Percentiles rank a stretch among this genome's conserved stretches.
phyloP scores from a whole-genome alignment of 495 filamentous ascomycete genomes.

The Lindgomyces ingoldianus region DNA sequence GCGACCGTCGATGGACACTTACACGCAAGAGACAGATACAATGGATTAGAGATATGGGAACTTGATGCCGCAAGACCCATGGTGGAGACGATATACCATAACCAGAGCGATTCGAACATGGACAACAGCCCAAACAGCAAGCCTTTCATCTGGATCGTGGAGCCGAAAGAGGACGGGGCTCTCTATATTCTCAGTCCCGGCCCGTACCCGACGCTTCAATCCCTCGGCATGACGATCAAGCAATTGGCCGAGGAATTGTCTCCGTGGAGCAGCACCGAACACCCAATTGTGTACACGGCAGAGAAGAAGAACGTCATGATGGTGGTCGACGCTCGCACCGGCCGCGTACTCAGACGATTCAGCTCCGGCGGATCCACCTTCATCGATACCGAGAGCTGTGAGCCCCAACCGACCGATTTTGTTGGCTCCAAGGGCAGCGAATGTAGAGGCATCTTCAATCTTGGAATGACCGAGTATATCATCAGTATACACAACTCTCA shows the following conservation, averaged over 20 bases:
- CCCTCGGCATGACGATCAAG: conserved; percentile 74
- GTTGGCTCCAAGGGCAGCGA: conserved; percentile 70
- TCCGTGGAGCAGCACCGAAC: conserved; percentile 65
- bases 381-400: conserved; percentile 58
- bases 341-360: conserved; percentile 68
- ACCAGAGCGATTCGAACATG: conserved; percentile 62
- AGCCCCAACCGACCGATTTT: conserved; percentile 56
- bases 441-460: conserved; percentile 69
- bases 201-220: conserved; percentile 60
- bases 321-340: conserved; percentile 82
- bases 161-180: conserved; percentile 82
- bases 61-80: conserved; percentile 79
- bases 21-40: conserved; percentile 87
- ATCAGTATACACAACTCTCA: conserved; percentile 77
- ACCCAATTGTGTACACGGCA: conserved; percentile 75
- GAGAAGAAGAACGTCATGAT: conserved; percentile 79
- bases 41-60: conserved; percentile 78
- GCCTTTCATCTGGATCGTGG: conserved; percentile 88
- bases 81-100: conserved; percentile 85
- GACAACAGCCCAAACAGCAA: conserved; percentile 68
- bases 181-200: conserved; percentile 83
- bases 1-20: conserved; percentile 98
- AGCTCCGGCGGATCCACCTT: conserved; percentile 58
- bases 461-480: conserved; percentile 84
- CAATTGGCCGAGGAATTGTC: conserved; percentile 68